Base-by-base conservation (phyloP, 208 protist species). In the Herpetomonas tarakana region DNA sequence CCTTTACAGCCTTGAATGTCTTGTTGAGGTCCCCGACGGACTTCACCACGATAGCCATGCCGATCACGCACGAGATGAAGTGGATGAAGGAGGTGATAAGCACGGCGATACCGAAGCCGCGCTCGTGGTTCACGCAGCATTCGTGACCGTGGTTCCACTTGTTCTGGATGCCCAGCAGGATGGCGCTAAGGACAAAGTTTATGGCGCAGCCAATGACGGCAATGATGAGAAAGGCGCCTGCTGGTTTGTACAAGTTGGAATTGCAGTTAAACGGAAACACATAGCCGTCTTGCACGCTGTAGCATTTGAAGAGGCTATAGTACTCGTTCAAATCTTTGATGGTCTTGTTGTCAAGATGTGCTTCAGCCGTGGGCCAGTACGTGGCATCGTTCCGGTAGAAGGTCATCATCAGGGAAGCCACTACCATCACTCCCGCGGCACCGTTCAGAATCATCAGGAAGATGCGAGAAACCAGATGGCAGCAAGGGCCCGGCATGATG, bases 371-470 rank as follows among this genome's bases (percentile, higher is more conserved):
- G n/a, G n/a, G n/a, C n/a, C n/a, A n/a, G n/a, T n/a, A n/a, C n/a
- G n/a, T n/a, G n/a, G n/a, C n/a, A n/a, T n/a, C n/a, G n/a, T n/a
- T n/a, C n/a, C n/a, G n/a, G 19, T 24, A 49, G 44, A 24, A 24
- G 44, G 9, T 22, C 44, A 49, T 49, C 11, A 49, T 4, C 9
- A 49, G 16, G 19, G 44, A 4, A 18, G 19, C 44, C 11, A 49
- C 9, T 4, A 49, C 3, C 3, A 49, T 4, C 11, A 49, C 19
- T 7, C 16, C 44, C 3, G 9, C 19, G 16, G 19, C 16, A 18
- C 44, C 44, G 19, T 49, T 49, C 11, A 49, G 44, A 24, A 49
- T 4, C 44, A 49, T 49, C 44, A 49, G 44, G 4, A 49, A 6
- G 9, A 55, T 24, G 9, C 50, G 28, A 24, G n/a, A 30, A 7